phyloP scores from a whole-genome alignment of 208 protist genomes.

The Crithidia fasciculata region DNA sequence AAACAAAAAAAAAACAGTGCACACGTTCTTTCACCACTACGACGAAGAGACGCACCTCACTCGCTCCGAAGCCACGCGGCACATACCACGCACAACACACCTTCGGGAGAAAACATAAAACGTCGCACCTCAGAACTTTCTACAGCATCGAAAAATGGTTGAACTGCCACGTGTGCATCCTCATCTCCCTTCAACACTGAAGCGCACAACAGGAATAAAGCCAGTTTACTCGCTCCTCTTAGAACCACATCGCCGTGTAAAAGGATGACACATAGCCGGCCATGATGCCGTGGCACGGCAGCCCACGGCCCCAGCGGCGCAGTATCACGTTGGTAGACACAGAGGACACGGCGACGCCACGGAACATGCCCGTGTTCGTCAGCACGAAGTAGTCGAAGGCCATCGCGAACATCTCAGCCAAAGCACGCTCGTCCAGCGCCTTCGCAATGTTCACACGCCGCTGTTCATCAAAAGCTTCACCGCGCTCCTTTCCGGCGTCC shows the following conservation, averaged over 20 bases:
- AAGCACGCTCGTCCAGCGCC: background rate
- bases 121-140: too few species aligned
- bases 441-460: background rate
- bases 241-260: conserved; percentile 1
- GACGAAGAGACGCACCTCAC: too few species aligned
- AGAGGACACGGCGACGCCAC: background rate
- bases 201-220: too few species aligned
- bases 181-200: too few species aligned
- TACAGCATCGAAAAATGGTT: too few species aligned
- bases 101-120: too few species aligned
- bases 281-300: conserved; percentile 10
- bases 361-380: conserved; percentile 7
- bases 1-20: too few species aligned
- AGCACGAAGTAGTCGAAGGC: conserved; percentile 8
- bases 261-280: background rate
- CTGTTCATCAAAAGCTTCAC: background rate
- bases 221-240: background rate
- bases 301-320: conserved; percentile 12
- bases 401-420: conserved; percentile 3
- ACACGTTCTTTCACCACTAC: too few species aligned
- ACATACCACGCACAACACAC: too few species aligned
- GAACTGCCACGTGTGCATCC: too few species aligned
- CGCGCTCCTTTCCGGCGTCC: too few species aligned
- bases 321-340: conserved; percentile 9
- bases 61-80: too few species aligned